Base-by-base conservation (phyloP, 164 flowering plant genomes). In the Hamamelis virginiana region DNA sequence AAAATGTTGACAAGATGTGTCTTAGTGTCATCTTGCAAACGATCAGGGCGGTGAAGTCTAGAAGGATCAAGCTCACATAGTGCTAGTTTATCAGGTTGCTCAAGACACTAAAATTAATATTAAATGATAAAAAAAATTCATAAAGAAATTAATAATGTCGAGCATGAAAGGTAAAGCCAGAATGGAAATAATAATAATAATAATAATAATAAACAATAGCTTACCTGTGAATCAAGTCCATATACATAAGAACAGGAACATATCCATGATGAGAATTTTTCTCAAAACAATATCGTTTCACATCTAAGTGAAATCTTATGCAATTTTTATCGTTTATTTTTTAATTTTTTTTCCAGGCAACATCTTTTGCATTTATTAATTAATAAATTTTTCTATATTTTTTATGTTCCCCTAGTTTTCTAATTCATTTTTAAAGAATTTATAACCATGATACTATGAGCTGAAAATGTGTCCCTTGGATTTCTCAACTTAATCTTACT, bases 61-160 rank as follows among this genome's bases (percentile, higher is more conserved):
- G 74, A 71, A 82, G 97, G 89, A 82, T 91, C 88, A 68, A 91
- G 89, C 62, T 94, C 94, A 81, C 94, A 89, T 23, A 91, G 70
- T 21, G 83, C 85, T 55, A 91, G 80, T 78, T 87, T 89, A 48
- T 86, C 91, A 62, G 97, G 97, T 72, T 76, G 80, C 84, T 75
- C 91, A 64, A 85, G 80, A 77, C 83, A 80, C 97, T 89, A 69
- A 53, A 64, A 68, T n/a, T n/a, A n/a, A n/a, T 19, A 65, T 28
- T 44, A 62, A 65, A 67, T 18, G 45, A 21, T 55, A 46, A 21
- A 62, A 50, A n/a, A 55, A 62, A 10, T 56, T 63, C 15, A 67
- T 21, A n/a, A 19, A 18, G 12, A 26, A n/a, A 51, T n/a, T 38
- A 58, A 59, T 16, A 12, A 9, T 28, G 44, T 12, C 33, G 52